These are phyloP conservation scores for Tubosaeta sp. DNA, from an alignment of 768 basidiomycete genomes.

Conservation along the genomic window DNA sequence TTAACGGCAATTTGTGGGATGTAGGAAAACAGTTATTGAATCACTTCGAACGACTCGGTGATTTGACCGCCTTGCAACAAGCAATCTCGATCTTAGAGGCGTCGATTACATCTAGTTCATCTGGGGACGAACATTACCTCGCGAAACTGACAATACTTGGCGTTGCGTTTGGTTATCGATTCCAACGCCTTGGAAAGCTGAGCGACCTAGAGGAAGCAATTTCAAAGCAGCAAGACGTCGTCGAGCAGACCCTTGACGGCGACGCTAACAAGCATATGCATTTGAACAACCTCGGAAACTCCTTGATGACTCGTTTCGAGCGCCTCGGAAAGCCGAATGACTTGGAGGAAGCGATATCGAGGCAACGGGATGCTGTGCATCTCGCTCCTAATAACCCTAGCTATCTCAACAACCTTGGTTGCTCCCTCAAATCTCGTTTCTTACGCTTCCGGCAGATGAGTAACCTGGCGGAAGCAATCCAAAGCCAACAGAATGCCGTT, in stretches of 20 bases:
- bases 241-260: neutral
- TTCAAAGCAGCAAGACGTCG: neutral
- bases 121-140: neutral
- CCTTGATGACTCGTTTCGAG: constrained; percentile 1
- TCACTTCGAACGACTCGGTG: neutral
- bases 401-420: too few species aligned
- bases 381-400: too few species aligned
- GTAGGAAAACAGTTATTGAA: too few species aligned
- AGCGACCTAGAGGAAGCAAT: neutral
- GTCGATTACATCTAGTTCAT: neutral
- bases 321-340: neutral
- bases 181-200: neutral
- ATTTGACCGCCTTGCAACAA: neutral
- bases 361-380: neutral
- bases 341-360: neutral
- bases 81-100: neutral
- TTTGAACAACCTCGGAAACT: constrained; percentile 4
- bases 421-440: too few species aligned
- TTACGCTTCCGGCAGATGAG: too few species aligned
- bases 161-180: neutral
- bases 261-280: too few species aligned
- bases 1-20: too few species aligned
- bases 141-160: neutral
- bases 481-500: too few species aligned
- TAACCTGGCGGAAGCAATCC: too few species aligned